These are phyloP conservation scores for Suillus bovinus DNA, from an alignment of 768 basidiomycete species.

Conservation along the genomic window DNA sequence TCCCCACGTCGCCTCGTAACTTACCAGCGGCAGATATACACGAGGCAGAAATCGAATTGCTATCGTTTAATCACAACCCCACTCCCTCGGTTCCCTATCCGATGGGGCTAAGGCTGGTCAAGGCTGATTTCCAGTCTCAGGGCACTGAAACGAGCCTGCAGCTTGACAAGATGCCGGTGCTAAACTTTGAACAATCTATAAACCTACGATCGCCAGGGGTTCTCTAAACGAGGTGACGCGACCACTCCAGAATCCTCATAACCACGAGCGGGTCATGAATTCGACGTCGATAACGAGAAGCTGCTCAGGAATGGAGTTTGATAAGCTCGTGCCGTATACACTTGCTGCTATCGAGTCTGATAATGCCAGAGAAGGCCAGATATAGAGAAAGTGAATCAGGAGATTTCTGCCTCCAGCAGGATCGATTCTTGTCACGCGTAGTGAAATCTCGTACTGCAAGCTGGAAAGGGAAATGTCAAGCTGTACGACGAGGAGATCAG, in stretches of 20 bases:
- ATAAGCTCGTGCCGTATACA: slow-evolving; percentile 20
- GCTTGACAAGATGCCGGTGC: slow-evolving; percentile 19
- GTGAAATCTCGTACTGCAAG: slow-evolving; percentile 45
- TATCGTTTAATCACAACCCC: slow-evolving; percentile 39
- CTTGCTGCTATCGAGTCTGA: background rate
- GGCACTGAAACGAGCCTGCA: slow-evolving; percentile 3
- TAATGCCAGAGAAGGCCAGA: slow-evolving; percentile 26
- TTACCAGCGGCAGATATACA: slow-evolving; percentile 32
- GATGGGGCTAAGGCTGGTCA: slow-evolving; percentile 27
- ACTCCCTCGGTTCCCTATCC: slow-evolving; percentile 31
- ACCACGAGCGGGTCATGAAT: slow-evolving; percentile 32
- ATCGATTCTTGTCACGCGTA: slow-evolving; percentile 46
- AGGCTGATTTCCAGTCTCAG: slow-evolving; percentile 16
- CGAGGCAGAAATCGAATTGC: slow-evolving; percentile 40
- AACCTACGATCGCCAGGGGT: slow-evolving; percentile 11
- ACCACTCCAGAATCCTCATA: slow-evolving; percentile 31
- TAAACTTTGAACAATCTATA: slow-evolving; percentile 14
- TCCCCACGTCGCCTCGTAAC: slow-evolving; percentile 41
- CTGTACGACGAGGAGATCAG: slow-evolving; percentile 34
- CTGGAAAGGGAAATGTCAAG: slow-evolving; percentile 45
- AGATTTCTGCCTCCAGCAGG: slow-evolving; percentile 41
- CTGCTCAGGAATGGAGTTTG: slow-evolving; percentile 39
- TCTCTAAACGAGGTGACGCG: slow-evolving; percentile 18
- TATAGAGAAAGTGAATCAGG: slow-evolving; percentile 44
- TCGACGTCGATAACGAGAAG: slow-evolving; percentile 31